These are phyloP conservation scores for Geotrichum histeridarum DNA, from an alignment of 1,139 yeast genomes.

Conservation along the genomic window DNA sequence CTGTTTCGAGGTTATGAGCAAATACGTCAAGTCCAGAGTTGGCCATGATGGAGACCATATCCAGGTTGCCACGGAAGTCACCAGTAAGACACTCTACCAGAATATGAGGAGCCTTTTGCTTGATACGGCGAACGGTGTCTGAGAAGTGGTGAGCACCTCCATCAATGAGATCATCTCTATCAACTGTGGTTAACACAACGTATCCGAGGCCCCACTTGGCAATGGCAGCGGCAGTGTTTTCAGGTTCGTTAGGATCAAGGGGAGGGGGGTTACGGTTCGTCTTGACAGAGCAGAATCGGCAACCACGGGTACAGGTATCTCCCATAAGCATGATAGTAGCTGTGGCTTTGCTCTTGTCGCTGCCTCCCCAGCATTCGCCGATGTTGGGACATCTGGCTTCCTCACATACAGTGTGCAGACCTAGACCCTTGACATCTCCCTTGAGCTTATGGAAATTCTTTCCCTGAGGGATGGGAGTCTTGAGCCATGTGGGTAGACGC, in stretches of 20 bases:
- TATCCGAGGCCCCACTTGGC: conserved; percentile 98
- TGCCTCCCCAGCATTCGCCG: conserved; percentile 99
- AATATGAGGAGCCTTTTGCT: conserved; percentile 82
- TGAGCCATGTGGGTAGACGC: conserved; percentile 87
- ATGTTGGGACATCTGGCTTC: conserved; percentile 98
- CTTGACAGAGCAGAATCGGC: conserved; percentile 95
- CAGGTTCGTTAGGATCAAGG: conserved; percentile 95
- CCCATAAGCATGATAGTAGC: conserved; percentile 98
- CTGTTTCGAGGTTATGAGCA: conserved; percentile 96
- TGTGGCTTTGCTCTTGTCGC: conserved; percentile 87
- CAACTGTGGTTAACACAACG: conserved; percentile 95
- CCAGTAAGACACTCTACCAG: conserved; percentile 92
- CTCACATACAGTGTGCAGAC: conserved; percentile 92
- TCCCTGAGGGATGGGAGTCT: conserved; percentile 94
- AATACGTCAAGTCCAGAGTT: conserved; percentile 87
- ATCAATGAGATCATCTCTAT: conserved; percentile 88
- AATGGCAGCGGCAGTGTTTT: conserved; percentile 95
- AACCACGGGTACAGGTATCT: conserved; percentile 97
- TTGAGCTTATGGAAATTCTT: conserved; percentile 72
- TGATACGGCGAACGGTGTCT: conserved; percentile 78
- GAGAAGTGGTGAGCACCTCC: conserved; percentile 93
- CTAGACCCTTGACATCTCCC: conserved; percentile 80
- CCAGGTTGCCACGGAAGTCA: conserved; percentile 87
- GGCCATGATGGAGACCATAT: conserved; percentile 76
- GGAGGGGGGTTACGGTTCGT: conserved; percentile 82